Base-by-base conservation (phyloP, 2,329 filamentous ascomycete genomes). In the Pyricularia grisea region DNA sequence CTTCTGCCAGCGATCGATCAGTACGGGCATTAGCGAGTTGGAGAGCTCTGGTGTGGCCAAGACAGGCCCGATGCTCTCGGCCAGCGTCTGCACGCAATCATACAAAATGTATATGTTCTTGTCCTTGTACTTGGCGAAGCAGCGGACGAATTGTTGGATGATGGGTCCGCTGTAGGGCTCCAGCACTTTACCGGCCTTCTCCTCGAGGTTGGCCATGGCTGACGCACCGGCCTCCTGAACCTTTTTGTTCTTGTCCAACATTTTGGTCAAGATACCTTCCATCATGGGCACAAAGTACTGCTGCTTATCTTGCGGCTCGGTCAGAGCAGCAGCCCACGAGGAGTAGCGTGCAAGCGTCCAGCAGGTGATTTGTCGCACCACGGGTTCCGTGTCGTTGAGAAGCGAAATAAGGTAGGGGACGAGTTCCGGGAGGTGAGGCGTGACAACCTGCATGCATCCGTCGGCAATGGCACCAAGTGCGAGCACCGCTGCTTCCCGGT, bases 61-160 rank as follows among this genome's bases (percentile, higher is more conserved):
- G 42, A 91, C 88, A 7, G 90, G 88, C 12, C 93, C 93, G 68
- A 98, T 91, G 75, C 93, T 91, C 78, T 99, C 95, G 3, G 95
- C 95, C 69, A 99, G 83, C 0, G 95, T 99, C 81, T 99, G 95
- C 42, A 99, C 92, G 78, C 95, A 98, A 80, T 99, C 95, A 81
- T 99, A 99, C 42, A 99, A 87, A 68, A 98, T 96, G 81, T 96
- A 97, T 88, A 98, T 97, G 81, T 99, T 99, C 75, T 93, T 90
- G 79, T 98, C 94, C 84, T 99, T 98, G 87, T 98, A 99, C 79
- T 92, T 93, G 68, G 84, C 87, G 79, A 99, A 99, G 79, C 95
- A 99, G 71, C 87, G 85, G 68, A 97, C 93, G 75, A 94, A 98
- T 77, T 98, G 95, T 71, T 90, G 90, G 68, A 98, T 88, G 74